A percentile compares a stretch with the other conserved stretches of the same genome.
Evolutionary conservation across 164 flowering plant species (phyloP).

Genomic region (Aristolochia fimbriata): DNA sequence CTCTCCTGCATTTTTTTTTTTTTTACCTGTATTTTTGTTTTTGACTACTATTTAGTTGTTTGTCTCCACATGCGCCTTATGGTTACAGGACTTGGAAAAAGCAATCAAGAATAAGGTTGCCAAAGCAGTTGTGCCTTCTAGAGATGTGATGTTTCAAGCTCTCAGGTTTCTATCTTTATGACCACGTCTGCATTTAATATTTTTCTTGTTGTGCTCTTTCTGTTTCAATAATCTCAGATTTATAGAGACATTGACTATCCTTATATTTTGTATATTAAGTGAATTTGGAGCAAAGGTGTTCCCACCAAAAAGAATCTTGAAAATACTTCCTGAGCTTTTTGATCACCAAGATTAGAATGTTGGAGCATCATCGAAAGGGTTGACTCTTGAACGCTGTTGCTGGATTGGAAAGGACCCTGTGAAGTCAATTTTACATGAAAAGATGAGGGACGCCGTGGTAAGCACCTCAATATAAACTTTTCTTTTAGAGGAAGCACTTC

Average conservation of each 20-base stretch:
- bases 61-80: too few relatives aligned
- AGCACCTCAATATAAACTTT: neutral
- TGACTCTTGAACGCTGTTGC: conserved; percentile 96
- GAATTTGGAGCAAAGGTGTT: conserved; percentile 94
- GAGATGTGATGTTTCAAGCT: conserved; percentile 99
- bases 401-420: conserved; percentile 99
- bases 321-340: conserved; percentile 98
- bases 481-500: too few relatives aligned
- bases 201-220: neutral
- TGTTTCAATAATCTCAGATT: too few relatives aligned
- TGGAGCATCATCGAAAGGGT: conserved; percentile 93
- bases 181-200: neutral
- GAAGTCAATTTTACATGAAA: conserved; percentile 87
- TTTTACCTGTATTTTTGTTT: neutral
- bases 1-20: too few relatives aligned
- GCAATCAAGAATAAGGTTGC: conserved; percentile 96
- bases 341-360: conserved; percentile 99
- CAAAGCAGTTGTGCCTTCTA: conserved; percentile 97
- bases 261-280: conserved; percentile 25
- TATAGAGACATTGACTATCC: too few relatives aligned
- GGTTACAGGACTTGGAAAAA: conserved; percentile 93
- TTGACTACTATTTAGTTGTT: too few relatives aligned
- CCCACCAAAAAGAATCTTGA: conserved; percentile 86
- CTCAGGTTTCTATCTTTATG: conserved; percentile 44
- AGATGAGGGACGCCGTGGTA: conserved; percentile 99